Evolutionary conservation across 2,329 filamentous ascomycete genomes (phyloP), one percentile per base, ranked within the genome.

Genomic region (Penicillium sp.): DNA sequence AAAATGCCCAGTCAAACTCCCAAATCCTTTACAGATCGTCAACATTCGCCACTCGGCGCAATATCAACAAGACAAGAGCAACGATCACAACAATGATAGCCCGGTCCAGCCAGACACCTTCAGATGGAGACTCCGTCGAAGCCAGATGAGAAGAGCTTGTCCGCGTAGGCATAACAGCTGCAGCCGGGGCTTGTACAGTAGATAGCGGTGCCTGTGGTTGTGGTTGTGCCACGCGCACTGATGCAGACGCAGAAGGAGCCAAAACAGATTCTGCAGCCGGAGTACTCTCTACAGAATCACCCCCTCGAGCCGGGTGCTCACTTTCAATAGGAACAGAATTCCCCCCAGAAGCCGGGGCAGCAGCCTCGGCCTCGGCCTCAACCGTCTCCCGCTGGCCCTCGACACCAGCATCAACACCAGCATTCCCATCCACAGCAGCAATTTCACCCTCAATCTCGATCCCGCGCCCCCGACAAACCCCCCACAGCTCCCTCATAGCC

Each of bases 101-200:
- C 60, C 89, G 85, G 72, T 96, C 92, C 18, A 96, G 80, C 89
- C 90, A 96, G 13, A 85, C 76, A 2, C 87, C 83, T 16, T 89
- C 82, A 2, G 61, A 47, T 16, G 51, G 11, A n/a, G 57, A 42
- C 20, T 52, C 44, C n/a, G 47, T 44, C 13, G 40, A 31, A 31
- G 52, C 26, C 10, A 24, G 13, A 13, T 55, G 38, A 31, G 55
- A 10, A 37, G 61, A 18, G 16, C 31, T 35, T 16, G 48, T 40
- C 11, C 20, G 53, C 13, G 34, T 18, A 35, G 48, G 35, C 9
- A 50, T 34, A 24, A 14, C n/a, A 31, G n/a, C 16, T 5, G 44
- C 16, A 51, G 34, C 32, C 31, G 50, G 40, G 3, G 29, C 9
- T n/a, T 26, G 31, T 20, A n/a, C 14, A 20, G 39, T 22, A 46